phyloP scores from a whole-genome alignment of 1,284 basidiomycete genomes.

The Ceratobasidium sp. region DNA sequence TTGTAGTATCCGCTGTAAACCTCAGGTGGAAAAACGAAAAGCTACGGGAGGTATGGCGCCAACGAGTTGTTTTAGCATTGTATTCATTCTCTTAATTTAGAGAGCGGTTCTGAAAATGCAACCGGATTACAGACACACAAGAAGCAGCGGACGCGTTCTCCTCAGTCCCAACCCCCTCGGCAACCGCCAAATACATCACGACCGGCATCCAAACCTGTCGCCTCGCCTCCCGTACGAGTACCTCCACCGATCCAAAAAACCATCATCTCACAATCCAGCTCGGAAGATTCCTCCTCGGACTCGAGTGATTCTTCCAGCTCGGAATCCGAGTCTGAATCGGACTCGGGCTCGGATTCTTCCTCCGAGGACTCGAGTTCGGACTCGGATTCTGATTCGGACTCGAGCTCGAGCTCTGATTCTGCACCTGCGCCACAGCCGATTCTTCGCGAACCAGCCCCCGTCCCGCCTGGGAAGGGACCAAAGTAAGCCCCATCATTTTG shows the following conservation, averaged over 20 bases:
- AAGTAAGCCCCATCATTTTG: neutral
- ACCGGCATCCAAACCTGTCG: no score
- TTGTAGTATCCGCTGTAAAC: neutral
- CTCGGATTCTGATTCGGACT: slow-evolving; percentile 50
- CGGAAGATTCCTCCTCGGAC: neutral
- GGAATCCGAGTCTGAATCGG: slow-evolving; percentile 22
- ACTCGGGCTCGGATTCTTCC: slow-evolving; percentile 39
- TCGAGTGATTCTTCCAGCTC: slow-evolving; percentile 12
- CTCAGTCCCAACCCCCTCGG: neutral
- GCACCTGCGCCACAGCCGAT: slow-evolving; percentile 48
- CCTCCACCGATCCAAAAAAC: no score
- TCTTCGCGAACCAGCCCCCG: slow-evolving; percentile 16
- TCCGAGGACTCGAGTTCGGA: slow-evolving; percentile 50
- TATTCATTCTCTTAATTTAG: neutral
- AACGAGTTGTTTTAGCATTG: neutral
- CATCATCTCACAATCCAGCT: neutral
- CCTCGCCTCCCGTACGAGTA: no score
- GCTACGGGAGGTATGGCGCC: neutral
- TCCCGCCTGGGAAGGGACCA: neutral
- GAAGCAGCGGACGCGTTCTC: slow-evolving; percentile 21
- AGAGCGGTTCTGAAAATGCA: neutral
- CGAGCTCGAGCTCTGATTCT: slow-evolving; percentile 53
- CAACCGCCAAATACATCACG: neutral
- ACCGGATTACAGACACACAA: neutral
- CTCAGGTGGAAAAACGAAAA: slow-evolving; percentile 22